Base-by-base conservation (phyloP, 2,329 filamentous ascomycete species). In the Aspergillus tamarii region DNA sequence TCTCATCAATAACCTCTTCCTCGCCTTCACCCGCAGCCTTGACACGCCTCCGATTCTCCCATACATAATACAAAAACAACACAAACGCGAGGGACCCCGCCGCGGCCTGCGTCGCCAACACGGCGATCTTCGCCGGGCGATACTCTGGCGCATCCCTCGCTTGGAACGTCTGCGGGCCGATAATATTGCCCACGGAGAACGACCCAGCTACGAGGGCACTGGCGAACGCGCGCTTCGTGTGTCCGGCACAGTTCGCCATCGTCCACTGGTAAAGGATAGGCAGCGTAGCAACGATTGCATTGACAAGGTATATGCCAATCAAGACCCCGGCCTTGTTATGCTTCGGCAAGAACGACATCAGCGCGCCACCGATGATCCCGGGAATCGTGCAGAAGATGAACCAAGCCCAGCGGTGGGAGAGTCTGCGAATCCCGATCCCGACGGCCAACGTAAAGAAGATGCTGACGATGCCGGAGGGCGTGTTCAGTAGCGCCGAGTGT, bases 141-240 rank as follows among this genome's bases (percentile, higher is more conserved):
- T 82, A 82, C 9, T 77, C 74, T 1, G 82, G 81, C 14, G 81
- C 80, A 68, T 83, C 76, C 10, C 73, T 72, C 7, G 73, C 72
- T 64, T 79, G 52, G 21, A 55, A 55, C 11, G 52, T 55, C 52
- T 55, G 52, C 21, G 52, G 52, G 3, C 52, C 52, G 78, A 83
- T 76, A 62, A 83, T 82, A 60, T 82, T 82, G n/a, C 78, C 80
- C 10, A 81, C 70, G 14, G 76, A 77, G 66, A 82, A 82, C 2
- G 75, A 74, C n/a, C 81, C 77, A 11, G 82, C 76, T 2, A 82
- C 73, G 5, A 84, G 66, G 0, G 82, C 82, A 43, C 81, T 83
- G 28, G 80, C 75, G 7, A 82, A 82, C 19, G 82, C 79, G 57
- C 83, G 83, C 69, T 84, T 85, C 3, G 82, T 83, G 62, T 84